phyloP scores from a whole-genome alignment of 495 filamentous ascomycete genomes.

The Lasiosphaeria miniovina region DNA sequence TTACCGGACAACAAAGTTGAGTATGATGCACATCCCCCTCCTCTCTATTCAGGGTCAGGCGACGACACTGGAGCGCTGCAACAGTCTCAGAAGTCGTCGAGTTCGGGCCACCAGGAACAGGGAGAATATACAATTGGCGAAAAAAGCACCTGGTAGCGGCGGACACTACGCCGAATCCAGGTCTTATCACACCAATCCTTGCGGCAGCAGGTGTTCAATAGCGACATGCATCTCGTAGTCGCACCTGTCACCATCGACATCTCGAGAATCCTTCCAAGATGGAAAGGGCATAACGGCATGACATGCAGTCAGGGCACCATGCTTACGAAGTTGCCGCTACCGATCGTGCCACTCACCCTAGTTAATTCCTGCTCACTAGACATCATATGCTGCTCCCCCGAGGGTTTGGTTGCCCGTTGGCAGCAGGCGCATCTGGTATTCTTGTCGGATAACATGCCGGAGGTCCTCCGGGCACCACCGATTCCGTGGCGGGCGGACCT shows the following conservation, averaged over 20 bases:
- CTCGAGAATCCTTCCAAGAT: constrained; percentile 6
- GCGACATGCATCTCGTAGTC: constrained; percentile 1
- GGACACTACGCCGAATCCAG: constrained; percentile 11
- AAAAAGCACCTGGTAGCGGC: constrained; percentile 9
- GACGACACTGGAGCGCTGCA: too few relatives aligned
- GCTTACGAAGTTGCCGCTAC: constrained; percentile 10
- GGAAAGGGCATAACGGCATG: constrained; percentile 11
- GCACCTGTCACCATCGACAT: constrained; percentile 8
- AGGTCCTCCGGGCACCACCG: constrained; percentile 6
- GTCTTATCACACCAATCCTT: constrained; percentile 5
- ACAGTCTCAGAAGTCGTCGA: constrained; percentile 4
- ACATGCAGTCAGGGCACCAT: constrained; percentile 9
- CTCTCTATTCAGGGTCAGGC: constrained; percentile 10
- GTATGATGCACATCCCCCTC: constrained; percentile 5
- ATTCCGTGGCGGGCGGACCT: constrained; percentile 11
- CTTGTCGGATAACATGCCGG: constrained; percentile 5
- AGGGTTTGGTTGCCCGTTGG: constrained; percentile 6
- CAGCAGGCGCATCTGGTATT: constrained; percentile 3
- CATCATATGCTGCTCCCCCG: constrained; percentile 2
- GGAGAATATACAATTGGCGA: constrained; percentile 8
- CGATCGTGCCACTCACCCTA: constrained; percentile 2
- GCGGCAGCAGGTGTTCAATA: constrained; percentile 4
- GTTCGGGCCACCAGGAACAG: constrained; percentile 7
- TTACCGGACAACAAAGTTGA: constrained; percentile 7
- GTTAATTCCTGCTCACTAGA: constrained; percentile 1